Evolutionary conservation across 2,329 filamentous ascomycete species (phyloP), one percentile per base, ranked within the genome.

Genomic region (Trichoderma pleuroti): DNA sequence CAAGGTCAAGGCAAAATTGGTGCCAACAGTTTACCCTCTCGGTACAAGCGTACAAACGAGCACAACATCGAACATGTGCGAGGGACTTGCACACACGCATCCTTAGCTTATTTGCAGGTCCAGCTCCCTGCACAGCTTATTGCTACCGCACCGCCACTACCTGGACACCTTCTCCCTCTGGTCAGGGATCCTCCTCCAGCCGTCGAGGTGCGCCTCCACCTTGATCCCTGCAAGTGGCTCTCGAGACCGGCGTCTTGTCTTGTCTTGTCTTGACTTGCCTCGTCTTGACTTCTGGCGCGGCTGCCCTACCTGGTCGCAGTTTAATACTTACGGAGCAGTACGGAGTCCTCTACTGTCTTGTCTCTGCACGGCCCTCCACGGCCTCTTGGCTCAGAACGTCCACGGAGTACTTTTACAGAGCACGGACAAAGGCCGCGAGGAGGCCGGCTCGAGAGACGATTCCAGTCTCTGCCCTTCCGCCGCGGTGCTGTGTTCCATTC

Each of bases 161-260:
- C 32, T 64, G 42, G 24, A 66, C 36, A 62, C 56, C 66, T 61
- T 65, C 62, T 54, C 42, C 42, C 56, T 66, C 62, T 56, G 68
- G 59, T 24, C 69, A 70, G 49, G 69, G 69, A 71, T 71, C 34
- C 52, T 70, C 68, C 52, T 30, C 62, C 39, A 26, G 56, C 60
- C 68, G 69, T 61, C 54, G 21, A 70, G 36, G 67, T 63, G 67
- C 57, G 54, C 56, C 67, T 71, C 69, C 69, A 71, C 69, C 18
- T n/a, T 8, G 5, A 59, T 39, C 69, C 69, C 62, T 66, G 39
- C 39, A 66, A 57, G 32, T 49, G 54, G 42, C 63, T 66, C 69
- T 57, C 28, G 30, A 49, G 62, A 54, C 60, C 59, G 60, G 68
- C 61, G 46, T 71, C 69, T 61, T 71, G 69, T 54, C 52, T 59